Percentiles rank a stretch among this genome's conserved stretches.
Evolutionary conservation across 1,139 yeast genomes (phyloP).

Genomic region (Suhomyces chickasaworum): DNA sequence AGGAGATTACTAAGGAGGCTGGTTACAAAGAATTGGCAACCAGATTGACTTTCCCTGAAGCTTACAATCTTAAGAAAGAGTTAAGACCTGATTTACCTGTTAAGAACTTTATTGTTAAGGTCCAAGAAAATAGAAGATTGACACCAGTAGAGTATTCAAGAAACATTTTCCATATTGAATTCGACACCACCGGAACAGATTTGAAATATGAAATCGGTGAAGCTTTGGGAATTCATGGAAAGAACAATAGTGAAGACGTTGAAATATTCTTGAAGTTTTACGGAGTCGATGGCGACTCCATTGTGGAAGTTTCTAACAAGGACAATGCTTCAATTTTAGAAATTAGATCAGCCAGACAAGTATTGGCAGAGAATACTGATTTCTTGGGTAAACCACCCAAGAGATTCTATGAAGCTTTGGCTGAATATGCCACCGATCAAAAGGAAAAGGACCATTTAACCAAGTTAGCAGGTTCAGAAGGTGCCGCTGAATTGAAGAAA

Average conservation of each 20-base stretch:
- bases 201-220: slow-evolving; percentile 93
- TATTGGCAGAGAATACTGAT: slow-evolving; percentile 78
- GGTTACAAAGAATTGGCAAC: slow-evolving; percentile 62
- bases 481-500: slow-evolving; percentile 82
- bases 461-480: slow-evolving; percentile 71
- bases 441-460: slow-evolving; percentile 64
- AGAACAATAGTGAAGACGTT: slow-evolving; percentile 69
- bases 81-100: slow-evolving; percentile 92
- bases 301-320: slow-evolving; percentile 71
- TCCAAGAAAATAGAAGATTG: slow-evolving; percentile 86
- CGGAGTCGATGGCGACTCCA: slow-evolving; percentile 66
- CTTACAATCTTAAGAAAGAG: slow-evolving; percentile 55
- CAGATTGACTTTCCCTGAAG: slow-evolving; percentile 78
- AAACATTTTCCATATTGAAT: slow-evolving; percentile 95
- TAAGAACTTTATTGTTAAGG: slow-evolving; percentile 83
- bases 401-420: slow-evolving; percentile 84
- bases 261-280: slow-evolving; percentile 69
- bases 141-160: slow-evolving; percentile 92
- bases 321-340: slow-evolving; percentile 63
- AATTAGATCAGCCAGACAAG: slow-evolving; percentile 79
- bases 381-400: slow-evolving; percentile 95
- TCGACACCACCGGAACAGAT: slow-evolving; percentile 89
- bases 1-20: slow-evolving; percentile 40
- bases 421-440: slow-evolving; percentile 70
- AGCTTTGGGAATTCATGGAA: slow-evolving; percentile 94